phyloP scores from a whole-genome alignment of 768 basidiomycete species.

The Rhodotorula paludigena region DNA sequence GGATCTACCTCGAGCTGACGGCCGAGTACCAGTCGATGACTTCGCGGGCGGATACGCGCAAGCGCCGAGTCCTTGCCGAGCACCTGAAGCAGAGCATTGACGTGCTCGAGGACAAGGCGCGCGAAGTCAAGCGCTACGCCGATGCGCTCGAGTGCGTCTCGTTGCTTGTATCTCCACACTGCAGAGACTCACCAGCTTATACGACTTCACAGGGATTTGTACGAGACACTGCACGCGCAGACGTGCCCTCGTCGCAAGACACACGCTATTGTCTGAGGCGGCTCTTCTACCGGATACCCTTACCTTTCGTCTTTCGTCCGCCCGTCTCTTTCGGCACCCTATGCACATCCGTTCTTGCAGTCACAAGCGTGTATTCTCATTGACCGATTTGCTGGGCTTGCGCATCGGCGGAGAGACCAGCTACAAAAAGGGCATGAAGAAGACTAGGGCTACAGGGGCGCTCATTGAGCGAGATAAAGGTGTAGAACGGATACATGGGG shows the following conservation, averaged over 20 bases:
- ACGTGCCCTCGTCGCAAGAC: background rate
- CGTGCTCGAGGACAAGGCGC: slow-evolving; percentile 70
- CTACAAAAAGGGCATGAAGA: too few relatives aligned
- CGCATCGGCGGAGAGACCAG: too few relatives aligned
- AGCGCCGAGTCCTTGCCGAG: slow-evolving; percentile 76
- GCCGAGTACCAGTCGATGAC: slow-evolving; percentile 91
- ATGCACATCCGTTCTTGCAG: background rate
- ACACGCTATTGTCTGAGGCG: background rate
- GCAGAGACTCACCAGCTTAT: too few relatives aligned
- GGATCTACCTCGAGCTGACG: slow-evolving; percentile 82
- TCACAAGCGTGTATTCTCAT: background rate
- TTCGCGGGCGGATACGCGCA: slow-evolving; percentile 69
- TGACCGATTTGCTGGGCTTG: too few relatives aligned
- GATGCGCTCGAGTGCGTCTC: slow-evolving; percentile 25
- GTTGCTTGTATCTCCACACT: background rate
- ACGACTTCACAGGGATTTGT: background rate
- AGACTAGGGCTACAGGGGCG: too few relatives aligned
- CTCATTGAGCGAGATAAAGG: too few relatives aligned
- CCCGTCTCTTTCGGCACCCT: background rate
- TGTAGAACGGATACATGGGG: background rate
- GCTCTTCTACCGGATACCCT: background rate
- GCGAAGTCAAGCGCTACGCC: slow-evolving; percentile 28
- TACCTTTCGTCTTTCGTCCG: slow-evolving; percentile 1
- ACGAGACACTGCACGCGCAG: background rate
- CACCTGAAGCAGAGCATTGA: slow-evolving; percentile 90